Percentiles rank a stretch among this genome's conserved stretches.
These are phyloP conservation scores for Zychaea mexicana DNA, from an alignment of 371 early-diverging fungal genomes.

Conservation along the genomic window DNA sequence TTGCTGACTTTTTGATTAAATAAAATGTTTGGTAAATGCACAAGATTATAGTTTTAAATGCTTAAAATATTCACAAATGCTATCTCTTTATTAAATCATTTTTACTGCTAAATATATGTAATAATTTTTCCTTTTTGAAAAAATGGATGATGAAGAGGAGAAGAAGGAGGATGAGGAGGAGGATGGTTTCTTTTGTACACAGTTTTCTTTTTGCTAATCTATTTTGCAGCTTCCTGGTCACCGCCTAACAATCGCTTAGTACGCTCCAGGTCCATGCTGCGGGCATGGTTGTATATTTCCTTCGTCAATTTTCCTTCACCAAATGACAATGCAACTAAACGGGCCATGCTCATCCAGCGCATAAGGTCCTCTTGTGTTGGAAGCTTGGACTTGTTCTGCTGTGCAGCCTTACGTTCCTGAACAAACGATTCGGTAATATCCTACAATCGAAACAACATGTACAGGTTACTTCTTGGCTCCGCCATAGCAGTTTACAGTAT, in stretches of 20 bases:
- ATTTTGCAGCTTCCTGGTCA: neutral
- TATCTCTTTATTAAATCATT: no score
- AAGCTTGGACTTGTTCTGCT: conserved; percentile 25
- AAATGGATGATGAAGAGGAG: no score
- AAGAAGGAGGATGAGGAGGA: no score
- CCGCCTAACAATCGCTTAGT: neutral
- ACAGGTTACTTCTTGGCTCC: neutral
- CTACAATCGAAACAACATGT: conserved; percentile 21
- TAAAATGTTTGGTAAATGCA: no score
- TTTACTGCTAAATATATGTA: no score
- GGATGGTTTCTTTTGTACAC: no score
- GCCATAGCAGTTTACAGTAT: neutral
- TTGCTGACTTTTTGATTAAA: no score
- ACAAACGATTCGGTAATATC: conserved; percentile 61
- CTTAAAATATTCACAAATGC: no score
- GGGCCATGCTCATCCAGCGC: conserved; percentile 37
- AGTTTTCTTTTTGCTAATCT: neutral
- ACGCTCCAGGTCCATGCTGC: conserved; percentile 25
- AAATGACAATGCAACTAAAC: conserved; percentile 45
- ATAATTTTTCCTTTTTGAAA: no score
- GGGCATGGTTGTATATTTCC: conserved; percentile 41
- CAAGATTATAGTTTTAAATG: no score
- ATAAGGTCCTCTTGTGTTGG: conserved; percentile 53
- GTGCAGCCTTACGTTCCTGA: conserved; percentile 52
- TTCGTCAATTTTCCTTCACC: conserved; percentile 33